A percentile compares a stretch with the other conserved stretches of the same genome.
Conservation (phyloP, 345 rosid species). For the Ceriops decandra region DNA sequence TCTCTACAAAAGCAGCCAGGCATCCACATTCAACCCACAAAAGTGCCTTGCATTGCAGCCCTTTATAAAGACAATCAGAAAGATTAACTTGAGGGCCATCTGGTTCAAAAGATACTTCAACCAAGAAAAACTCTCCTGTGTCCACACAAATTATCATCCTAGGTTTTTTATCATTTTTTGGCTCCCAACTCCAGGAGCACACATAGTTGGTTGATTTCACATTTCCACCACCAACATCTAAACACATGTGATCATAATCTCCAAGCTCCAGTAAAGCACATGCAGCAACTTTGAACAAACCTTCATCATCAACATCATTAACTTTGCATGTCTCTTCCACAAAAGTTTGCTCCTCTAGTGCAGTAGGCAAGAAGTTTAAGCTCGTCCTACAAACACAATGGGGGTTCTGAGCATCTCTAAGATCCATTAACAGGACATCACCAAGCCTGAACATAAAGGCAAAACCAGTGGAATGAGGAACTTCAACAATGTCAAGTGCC, state of each 20-base stretch:
- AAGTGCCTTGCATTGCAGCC: conserved; percentile 73
- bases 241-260: conserved; percentile 97
- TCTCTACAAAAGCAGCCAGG: conserved; percentile 75
- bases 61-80: conserved; percentile 79
- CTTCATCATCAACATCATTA: conserved; percentile 91
- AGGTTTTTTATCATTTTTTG: conserved; percentile 50
- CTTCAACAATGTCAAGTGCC: conserved; percentile 76
- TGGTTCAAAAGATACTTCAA: conserved; percentile 53
- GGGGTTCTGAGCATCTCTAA: conserved; percentile 73
- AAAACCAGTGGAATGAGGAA: conserved; percentile 79
- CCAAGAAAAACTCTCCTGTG: conserved; percentile 81
- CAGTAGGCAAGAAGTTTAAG: conserved; percentile 56
- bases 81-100: conserved; percentile 51
- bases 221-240: conserved; percentile 57
- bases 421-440: conserved; percentile 95
- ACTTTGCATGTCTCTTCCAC: conserved; percentile 68
- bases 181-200: conserved; percentile 96
- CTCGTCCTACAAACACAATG: conserved; percentile 64
- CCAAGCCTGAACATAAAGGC: conserved; percentile 88
- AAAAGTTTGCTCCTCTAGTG: conserved; percentile 66
- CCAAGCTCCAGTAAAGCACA: conserved; percentile 85
- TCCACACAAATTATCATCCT: conserved; percentile 79
- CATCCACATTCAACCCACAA: conserved; percentile 88
- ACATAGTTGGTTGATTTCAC: conserved; percentile 56
- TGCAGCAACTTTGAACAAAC: conserved; percentile 91